Evolutionary conservation across 116 monocot species (phyloP), one percentile per base, ranked within the genome.

Genomic region (Dioscorea cayenensis): DNA sequence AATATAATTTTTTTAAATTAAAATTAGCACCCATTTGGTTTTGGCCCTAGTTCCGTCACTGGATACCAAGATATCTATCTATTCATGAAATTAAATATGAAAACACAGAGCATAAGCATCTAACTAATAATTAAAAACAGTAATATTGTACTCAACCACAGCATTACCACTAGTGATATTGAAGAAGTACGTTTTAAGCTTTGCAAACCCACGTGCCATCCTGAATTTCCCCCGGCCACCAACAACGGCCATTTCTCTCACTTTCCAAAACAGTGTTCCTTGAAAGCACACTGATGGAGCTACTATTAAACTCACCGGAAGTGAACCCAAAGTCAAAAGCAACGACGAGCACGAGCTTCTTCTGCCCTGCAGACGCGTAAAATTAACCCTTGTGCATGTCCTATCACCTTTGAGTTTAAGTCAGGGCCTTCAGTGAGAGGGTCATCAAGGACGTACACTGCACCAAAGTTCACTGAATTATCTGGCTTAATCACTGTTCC

Each of bases 91-190:
- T n/a, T n/a, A n/a, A 38, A 38, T 38, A 38, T 6, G 38, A 38
- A 38, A 38, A 38, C 38, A 38, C 43, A 43, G 1, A 32, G 32
- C 32, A 43, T 9, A 43, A 59, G 3, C 6, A 6, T 16, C 59
- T 32, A 2, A 59, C 5, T 16, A 3, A 60, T 66, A 65, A 67
- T 79, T 75, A 37, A 72, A 14, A 19, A 79, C 38, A 0, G 75
- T 75, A 3, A 79, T 75, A 37, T 76, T 68, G 18, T 79, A 83
- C 66, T 78, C 82, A 23, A 83, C 71, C 7, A 78, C 25, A 29
- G 82, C 82, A 52, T 83, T 75, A 2, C 75, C 71, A 27, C 16
- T 62, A 1, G 36, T 65, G 32, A 23, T 6, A n/a, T 80, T 71
- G 25, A 70, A 16, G 2, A 0, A 65, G 22, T 75, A 22, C 0